A percentile compares a stretch with the other conserved stretches of the same genome.
Evolutionary conservation across 192 early-diverging fungal species (phyloP).

Genomic region (Rhizoclosmatium sp.): DNA sequence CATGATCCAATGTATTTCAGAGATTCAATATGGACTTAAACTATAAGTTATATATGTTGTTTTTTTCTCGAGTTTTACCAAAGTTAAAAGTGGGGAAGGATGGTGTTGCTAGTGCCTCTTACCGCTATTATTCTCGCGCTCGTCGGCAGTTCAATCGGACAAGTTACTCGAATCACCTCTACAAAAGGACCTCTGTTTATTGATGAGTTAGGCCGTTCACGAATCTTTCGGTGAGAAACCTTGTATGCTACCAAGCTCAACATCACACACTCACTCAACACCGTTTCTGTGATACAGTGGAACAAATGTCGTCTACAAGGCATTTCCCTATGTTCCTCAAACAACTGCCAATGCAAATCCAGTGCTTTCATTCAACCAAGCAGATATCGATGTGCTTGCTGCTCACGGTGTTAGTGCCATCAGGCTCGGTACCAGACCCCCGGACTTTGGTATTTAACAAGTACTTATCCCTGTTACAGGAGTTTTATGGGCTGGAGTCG

Average conservation of each 20-base stretch:
- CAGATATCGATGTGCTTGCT: conserved; percentile 14
- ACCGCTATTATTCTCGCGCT: background rate
- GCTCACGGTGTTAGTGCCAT: conserved; percentile 19
- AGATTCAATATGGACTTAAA: no score
- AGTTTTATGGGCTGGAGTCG: conserved; percentile 66
- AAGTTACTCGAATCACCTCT: conserved; percentile 25
- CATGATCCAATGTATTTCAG: no score
- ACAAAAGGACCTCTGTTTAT: conserved; percentile 22
- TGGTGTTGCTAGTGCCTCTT: background rate
- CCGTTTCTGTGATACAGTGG: background rate
- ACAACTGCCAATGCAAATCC: conserved; percentile 1
- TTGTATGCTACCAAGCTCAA: background rate
- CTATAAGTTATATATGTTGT: background rate
- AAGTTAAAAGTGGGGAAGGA: background rate
- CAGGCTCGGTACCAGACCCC: conserved; percentile 6
- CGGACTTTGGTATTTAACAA: background rate
- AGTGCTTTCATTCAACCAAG: conserved; percentile 27
- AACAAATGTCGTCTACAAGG: conserved; percentile 19
- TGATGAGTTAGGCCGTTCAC: conserved; percentile 36
- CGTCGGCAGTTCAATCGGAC: no score
- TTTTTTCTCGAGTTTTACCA: background rate
- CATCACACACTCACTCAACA: background rate
- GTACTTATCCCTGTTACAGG: background rate
- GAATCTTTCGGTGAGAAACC: conserved; percentile 36
- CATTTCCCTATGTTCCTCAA: conserved; percentile 29